Percentiles rank a stretch among this genome's conserved stretches.
phyloP scores from a whole-genome alignment of 306 rosid genomes.

The Ormosia emarginata region DNA sequence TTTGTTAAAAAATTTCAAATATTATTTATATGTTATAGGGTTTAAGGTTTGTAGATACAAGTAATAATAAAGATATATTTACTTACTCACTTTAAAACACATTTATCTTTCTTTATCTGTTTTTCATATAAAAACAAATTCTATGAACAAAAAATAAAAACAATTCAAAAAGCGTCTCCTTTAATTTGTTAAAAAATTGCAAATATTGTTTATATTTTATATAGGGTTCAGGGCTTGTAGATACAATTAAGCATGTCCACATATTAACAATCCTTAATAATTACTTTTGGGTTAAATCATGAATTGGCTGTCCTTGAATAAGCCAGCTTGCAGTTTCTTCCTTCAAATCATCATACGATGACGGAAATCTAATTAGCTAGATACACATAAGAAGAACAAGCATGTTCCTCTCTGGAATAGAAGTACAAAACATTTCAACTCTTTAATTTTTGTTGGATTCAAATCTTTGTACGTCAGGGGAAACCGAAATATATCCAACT shows the following conservation, averaged over 20 bases:
- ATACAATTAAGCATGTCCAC: no score
- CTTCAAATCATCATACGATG: neutral
- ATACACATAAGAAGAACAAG: neutral
- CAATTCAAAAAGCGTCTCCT: neutral
- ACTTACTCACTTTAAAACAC: no score
- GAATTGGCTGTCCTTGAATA: neutral
- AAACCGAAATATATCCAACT: neutral
- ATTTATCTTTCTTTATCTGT: neutral
- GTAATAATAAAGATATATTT: no score
- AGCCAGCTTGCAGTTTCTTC: neutral
- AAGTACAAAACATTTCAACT: neutral
- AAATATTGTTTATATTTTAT: neutral
- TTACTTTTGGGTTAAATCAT: no score
- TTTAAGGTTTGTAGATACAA: no score
- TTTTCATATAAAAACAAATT: neutral
- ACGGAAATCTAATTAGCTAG: neutral
- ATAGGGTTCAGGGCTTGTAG: neutral
- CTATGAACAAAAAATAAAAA: neutral
- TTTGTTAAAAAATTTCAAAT: no score
- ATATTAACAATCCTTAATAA: no score
- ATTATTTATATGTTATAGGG: no score
- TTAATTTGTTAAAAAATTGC: neutral
- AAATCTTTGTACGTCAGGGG: neutral
- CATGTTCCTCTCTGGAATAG: neutral
- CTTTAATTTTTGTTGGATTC: neutral